Conservation (phyloP, 2,329 filamentous ascomycete genomes). For the Alternaria sp. region DNA sequence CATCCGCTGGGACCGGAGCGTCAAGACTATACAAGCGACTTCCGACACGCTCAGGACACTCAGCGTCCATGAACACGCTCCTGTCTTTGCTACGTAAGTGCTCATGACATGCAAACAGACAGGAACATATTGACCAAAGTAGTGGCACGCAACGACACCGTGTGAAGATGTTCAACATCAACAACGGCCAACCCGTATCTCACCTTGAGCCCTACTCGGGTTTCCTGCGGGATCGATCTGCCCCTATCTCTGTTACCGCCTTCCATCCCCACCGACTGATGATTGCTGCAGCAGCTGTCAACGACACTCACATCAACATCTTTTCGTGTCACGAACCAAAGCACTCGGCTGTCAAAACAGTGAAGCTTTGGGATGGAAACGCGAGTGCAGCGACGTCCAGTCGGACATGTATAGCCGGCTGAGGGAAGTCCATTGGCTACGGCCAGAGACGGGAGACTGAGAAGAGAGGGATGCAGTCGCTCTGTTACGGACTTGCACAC, state of each 20-base stretch:
- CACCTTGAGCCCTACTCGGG: slow-evolving; percentile 89
- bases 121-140: slow-evolving; percentile 23
- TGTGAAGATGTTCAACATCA: slow-evolving; percentile 90
- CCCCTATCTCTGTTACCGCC: slow-evolving; percentile 85
- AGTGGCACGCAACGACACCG: slow-evolving; percentile 88
- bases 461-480: neutral
- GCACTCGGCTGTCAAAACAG: slow-evolving; percentile 36
- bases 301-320: slow-evolving; percentile 90
- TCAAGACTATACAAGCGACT: slow-evolving; percentile 77
- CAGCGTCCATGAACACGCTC: slow-evolving; percentile 93
- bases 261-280: slow-evolving; percentile 97
- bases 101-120: slow-evolving; percentile 68
- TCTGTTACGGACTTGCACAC: neutral
- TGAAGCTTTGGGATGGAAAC: slow-evolving; percentile 47
- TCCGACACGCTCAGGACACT: slow-evolving; percentile 82
- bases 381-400: slow-evolving; percentile 28
- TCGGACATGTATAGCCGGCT: slow-evolving; percentile 31
- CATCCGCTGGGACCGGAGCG: slow-evolving; percentile 81
- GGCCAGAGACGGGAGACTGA: neutral
- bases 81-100: slow-evolving; percentile 75
- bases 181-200: slow-evolving; percentile 77
- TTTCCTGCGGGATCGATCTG: slow-evolving; percentile 81
- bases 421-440: neutral
- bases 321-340: slow-evolving; percentile 63
- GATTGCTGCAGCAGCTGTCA: slow-evolving; percentile 83